Evolutionary conservation across 1,139 yeast genomes (phyloP).

Genomic region (Kodamaea plutei): DNA sequence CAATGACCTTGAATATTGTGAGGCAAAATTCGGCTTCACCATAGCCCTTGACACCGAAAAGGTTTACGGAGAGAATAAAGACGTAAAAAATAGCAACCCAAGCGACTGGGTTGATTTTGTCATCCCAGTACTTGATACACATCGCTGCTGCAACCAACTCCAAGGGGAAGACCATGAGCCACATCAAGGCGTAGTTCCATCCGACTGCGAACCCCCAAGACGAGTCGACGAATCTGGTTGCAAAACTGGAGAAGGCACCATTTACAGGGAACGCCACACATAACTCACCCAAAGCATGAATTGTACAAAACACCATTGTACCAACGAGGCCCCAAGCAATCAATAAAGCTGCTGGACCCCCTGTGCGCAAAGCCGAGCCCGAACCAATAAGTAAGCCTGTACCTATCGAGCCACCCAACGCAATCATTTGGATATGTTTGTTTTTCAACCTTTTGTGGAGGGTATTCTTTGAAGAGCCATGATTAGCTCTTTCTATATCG

Average conservation of each 20-base stretch:
- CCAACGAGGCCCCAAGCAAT: conserved; percentile 61
- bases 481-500: conserved; percentile 33
- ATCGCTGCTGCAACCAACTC: conserved; percentile 44
- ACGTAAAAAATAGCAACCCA: conserved; percentile 43
- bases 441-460: conserved; percentile 34
- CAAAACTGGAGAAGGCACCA: conserved; percentile 56
- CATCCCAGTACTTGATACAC: conserved; percentile 41
- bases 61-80: conserved; percentile 32
- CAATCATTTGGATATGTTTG: conserved; percentile 44
- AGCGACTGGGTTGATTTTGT: conserved; percentile 34
- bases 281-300: conserved; percentile 58
- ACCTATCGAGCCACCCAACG: conserved; percentile 43
- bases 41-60: conserved; percentile 44
- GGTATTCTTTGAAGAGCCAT: conserved; percentile 37
- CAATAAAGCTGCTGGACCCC: conserved; percentile 79
- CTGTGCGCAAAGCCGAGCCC: conserved; percentile 61
- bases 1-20: conserved; percentile 39
- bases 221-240: conserved; percentile 58
- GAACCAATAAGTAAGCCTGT: conserved; percentile 63
- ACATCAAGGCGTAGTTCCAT: conserved; percentile 36
- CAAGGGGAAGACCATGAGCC: conserved; percentile 43
- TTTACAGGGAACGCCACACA: conserved; percentile 59
- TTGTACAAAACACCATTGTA: conserved; percentile 45
- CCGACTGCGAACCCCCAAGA: conserved; percentile 56
- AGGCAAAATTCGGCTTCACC: conserved; percentile 44